Percentiles rank a stretch among this genome's conserved stretches.
Evolutionary conservation across 1,284 basidiomycete species (phyloP).

Genomic region (Inonotus hispidus): DNA sequence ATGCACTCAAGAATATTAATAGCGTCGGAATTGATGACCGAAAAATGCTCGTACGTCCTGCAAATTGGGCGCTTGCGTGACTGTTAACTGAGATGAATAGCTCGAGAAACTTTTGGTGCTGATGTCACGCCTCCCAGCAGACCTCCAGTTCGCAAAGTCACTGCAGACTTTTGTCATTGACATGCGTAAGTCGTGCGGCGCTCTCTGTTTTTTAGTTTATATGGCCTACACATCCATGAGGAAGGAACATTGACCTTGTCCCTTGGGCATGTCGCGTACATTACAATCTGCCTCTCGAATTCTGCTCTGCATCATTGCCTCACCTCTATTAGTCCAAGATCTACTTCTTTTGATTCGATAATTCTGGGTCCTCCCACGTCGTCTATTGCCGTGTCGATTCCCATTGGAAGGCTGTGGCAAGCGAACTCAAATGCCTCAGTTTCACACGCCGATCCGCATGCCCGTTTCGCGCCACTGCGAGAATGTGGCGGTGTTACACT

Average conservation of each 20-base stretch:
- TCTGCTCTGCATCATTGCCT: background rate
- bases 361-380: background rate
- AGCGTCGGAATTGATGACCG: conserved; percentile 51
- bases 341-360: background rate
- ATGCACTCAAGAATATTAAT: conserved; percentile 42
- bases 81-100: conserved; percentile 27
- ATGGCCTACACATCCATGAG: background rate
- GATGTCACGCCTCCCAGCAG: conserved; percentile 45
- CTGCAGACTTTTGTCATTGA: conserved; percentile 44
- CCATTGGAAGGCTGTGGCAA: too few species aligned
- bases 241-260: background rate
- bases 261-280: background rate
- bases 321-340: background rate
- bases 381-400: background rate
- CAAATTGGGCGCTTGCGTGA: background rate
- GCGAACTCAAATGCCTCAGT: too few species aligned
- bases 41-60: conserved; percentile 41
- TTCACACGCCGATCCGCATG: background rate
- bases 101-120: conserved; percentile 49
- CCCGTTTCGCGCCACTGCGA: background rate
- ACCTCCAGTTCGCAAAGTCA: conserved; percentile 31
- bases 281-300: background rate
- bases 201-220: background rate
- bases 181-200: conserved; percentile 36
- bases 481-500: too few species aligned